Evolutionary conservation across 1,139 yeast genomes (phyloP), one percentile per base, ranked within the genome.

Genomic region (Hyphopichia fennica): DNA sequence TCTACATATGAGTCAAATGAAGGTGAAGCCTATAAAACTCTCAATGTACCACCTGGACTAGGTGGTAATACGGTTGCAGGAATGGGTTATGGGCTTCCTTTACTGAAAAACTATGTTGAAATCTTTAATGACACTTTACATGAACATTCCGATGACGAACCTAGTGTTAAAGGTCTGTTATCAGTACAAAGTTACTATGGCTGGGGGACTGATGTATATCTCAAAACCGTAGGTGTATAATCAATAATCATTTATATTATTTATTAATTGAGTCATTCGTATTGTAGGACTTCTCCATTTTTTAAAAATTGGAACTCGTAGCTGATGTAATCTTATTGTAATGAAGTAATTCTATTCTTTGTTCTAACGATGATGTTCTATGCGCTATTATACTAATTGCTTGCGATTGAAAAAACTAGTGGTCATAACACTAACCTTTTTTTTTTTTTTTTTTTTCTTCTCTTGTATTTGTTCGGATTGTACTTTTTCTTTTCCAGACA

Each of bases 51-150:
- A 16, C 95, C 95, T 0, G 95, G 90, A 0, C 62, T 57, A 30
- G 87, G 84, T 1, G 84, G 85, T 0, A 81, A 84, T 53, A 77
- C 81, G 6, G 88, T 90, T 28, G 96, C 97, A 0, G 99, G 99
- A 0, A 85, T 93, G 87, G 99, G 99, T 0, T 91, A 89, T 58
- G 99, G 99, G 0, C 65, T 91, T 41, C 98, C 98, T 1, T 68
- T 91, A 46, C 87, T 93, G 66, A 79, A 80, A 55, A 69, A 68
- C 47, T 73, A 73, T 51, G 63, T 71, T n/a, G 77, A 73, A 50
- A 66, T 69, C 2, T 73, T 73, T 50, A 71, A 72, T 45, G 72
- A 67, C 33, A 61, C 71, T 3, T 44, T 62, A 3, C 50, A 45
- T 13, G 41, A 50, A 6, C 31, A 15, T 10, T 48, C 43, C 4